These are phyloP conservation scores for Saccharomycopsis fodiens DNA, from an alignment of 805 yeast genomes.

Conservation along the genomic window DNA sequence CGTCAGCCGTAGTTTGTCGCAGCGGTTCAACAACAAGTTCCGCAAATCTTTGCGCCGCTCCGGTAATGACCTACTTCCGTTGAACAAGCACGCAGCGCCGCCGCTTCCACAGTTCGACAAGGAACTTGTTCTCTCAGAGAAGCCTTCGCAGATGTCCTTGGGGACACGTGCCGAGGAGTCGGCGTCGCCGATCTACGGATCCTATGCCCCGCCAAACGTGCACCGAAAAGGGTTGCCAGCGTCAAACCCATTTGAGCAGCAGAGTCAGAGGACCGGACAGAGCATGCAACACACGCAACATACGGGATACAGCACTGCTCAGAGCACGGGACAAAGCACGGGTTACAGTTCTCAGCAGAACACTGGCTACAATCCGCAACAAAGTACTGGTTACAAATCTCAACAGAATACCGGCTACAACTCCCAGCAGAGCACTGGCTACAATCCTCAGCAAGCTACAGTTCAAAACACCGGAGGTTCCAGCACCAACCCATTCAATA, in stretches of 20 bases:
- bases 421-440: too few relatives aligned
- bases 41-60: conserved; percentile 17
- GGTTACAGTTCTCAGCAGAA: too few relatives aligned
- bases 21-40: conserved; percentile 3
- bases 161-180: conserved; percentile 2
- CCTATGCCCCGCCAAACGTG: not conserved
- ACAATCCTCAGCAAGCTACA: too few relatives aligned
- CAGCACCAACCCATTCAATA: not conserved
- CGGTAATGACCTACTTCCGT: conserved; percentile 16
- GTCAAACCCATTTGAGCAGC: not conserved
- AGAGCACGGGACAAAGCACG: not conserved
- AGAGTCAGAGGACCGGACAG: too few relatives aligned
- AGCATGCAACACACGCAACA: too few relatives aligned
- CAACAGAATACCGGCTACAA: too few relatives aligned
- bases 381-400: too few relatives aligned
- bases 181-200: conserved; percentile 13
- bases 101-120: conserved; percentile 5
- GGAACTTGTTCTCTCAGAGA: not conserved
- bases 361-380: too few relatives aligned
- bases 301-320: not conserved
- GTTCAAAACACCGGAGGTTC: conserved; percentile 1
- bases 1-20: not conserved
- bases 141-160: conserved; percentile 1
- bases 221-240: too few relatives aligned
- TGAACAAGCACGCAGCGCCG: conserved; percentile 13